Percentiles rank a stretch among this genome's conserved stretches.
Evolutionary conservation across 441 rosid genomes (phyloP).

Genomic region (Jatropha multifida): DNA sequence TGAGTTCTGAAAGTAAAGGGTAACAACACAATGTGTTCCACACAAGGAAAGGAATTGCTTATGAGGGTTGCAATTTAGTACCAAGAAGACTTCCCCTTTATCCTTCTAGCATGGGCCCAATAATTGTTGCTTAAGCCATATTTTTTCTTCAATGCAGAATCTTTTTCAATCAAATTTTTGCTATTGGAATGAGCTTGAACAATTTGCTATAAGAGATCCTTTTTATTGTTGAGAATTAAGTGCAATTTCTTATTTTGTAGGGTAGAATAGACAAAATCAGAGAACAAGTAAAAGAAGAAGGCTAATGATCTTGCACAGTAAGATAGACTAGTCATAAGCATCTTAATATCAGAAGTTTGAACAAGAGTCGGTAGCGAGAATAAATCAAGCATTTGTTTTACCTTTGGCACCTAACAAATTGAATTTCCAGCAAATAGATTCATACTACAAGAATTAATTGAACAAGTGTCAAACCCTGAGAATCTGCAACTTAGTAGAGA

Average conservation of each 20-base stretch:
- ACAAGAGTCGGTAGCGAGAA: background rate
- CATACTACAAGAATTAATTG: background rate
- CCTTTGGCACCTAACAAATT: background rate
- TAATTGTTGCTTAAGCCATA: background rate
- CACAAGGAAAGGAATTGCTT: background rate
- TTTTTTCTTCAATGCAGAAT: background rate
- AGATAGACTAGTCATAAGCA: conserved; percentile 9
- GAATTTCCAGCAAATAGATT: background rate
- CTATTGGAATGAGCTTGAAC: background rate
- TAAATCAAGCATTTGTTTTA: background rate
- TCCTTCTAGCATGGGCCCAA: background rate
- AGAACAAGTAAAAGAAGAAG: background rate
- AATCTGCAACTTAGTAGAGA: conserved; percentile 90
- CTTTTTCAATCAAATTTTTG: background rate
- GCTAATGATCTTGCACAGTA: background rate
- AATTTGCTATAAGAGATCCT: background rate
- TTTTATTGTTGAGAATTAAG: background rate
- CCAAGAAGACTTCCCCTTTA: background rate
- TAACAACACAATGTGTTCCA: background rate
- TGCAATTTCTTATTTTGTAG: background rate
- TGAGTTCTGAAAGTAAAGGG: background rate
- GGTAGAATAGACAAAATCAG: background rate
- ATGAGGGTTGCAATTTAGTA: background rate
- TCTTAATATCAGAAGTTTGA: background rate
- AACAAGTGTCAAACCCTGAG: conserved; percentile 66